Evolutionary conservation across 345 rosid genomes (phyloP), one percentile per base, ranked within the genome.

Genomic region (Salix udensis): DNA sequence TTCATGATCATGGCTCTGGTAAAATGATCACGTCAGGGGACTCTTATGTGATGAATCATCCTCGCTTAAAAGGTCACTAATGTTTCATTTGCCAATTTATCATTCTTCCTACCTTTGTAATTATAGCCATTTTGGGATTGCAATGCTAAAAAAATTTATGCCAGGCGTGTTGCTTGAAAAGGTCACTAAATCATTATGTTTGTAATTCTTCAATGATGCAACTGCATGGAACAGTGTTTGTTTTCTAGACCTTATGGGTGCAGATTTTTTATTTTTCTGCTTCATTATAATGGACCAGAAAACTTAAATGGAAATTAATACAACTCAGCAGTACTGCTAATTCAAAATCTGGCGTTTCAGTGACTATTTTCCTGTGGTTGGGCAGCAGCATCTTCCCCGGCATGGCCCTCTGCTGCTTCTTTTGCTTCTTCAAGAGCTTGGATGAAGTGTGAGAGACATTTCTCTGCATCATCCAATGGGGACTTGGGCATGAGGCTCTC

Each of bases 401-500:
- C 58, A 26, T 30, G 48, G 66, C 15, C 52, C 39, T 37, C 79
- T 60, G 67, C 30, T 28, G 74, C 24, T 48, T 64, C 80, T 28
- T 78, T 80, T 1, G 74, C 81, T 81, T 83, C 84, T 82, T 81
- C 76, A 0, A 88, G 87, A 39, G 83, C 82, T 74, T 84, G 86
- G 70, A 87, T 80, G 64, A 87, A 75, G 67, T 52, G 76, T 36
- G 77, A 75, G 19, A 85, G 87, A 40, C 90, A 84, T 65, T 74
- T 84, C 10, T 72, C 87, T 36, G 79, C 76, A 37, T 80, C 58
- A 9, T 82, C 85, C 0, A 67, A 36, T 1, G 78, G 79, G 50
- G 90, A 83, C 81, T 82, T 85, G 40, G 90, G 88, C 90, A 87
- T 87, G 18, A 85, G 85, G 77, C 77, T 85, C 80, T 87, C 90